Evolutionary conservation across 225 moss, liverwort and hornwort genomes (phyloP), one percentile per base, ranked within the genome.

Genomic region (Lunularia cruciata): DNA sequence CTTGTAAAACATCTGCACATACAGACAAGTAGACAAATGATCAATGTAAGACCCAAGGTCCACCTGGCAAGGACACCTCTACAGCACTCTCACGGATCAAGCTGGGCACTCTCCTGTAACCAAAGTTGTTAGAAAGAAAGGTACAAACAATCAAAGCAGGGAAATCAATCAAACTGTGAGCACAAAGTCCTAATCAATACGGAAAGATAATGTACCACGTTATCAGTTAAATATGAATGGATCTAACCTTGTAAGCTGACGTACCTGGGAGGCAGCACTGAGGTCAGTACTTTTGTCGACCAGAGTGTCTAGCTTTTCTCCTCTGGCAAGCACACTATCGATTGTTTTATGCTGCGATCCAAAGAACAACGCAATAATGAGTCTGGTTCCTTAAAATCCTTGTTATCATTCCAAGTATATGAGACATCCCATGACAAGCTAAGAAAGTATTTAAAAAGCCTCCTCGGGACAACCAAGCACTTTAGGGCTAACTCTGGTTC

Each of bases 271-370:
- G 70, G 98, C 98, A 48, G 89, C 80, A 81, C 98, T 93, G 30
- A 98, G 86, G 68, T 98, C 98, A 52, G 89, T 86, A 73, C 98
- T 98, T 81, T 98, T 98, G 72, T 98, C 98, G 65, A 98, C 98
- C 57, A 98, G 83, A 45, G 86, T 89, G 73, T 98, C 98, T 47
- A 98, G 85, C 81, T 86, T 91, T 79, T 98, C 98, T 73, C 98
- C 98, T 72, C 98, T 89, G 25, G 83, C 86, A 72, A 98, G 98
- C 57, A 98, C 92, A 78, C 93, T 91, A 72, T 98, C 98, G 45
- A 98, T 98, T 27, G 98, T 98, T 78, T 93, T 98, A 85, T 98
- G 98, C 93, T 96, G 92, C 79, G 76, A 57, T 18, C 30, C 25
- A 63, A 47, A 1, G 52, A 75, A 16, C 40, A 13, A 59, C n/a